These are phyloP conservation scores for Rubroboletus satanas DNA, from an alignment of 768 basidiomycete species.

Conservation along the genomic window DNA sequence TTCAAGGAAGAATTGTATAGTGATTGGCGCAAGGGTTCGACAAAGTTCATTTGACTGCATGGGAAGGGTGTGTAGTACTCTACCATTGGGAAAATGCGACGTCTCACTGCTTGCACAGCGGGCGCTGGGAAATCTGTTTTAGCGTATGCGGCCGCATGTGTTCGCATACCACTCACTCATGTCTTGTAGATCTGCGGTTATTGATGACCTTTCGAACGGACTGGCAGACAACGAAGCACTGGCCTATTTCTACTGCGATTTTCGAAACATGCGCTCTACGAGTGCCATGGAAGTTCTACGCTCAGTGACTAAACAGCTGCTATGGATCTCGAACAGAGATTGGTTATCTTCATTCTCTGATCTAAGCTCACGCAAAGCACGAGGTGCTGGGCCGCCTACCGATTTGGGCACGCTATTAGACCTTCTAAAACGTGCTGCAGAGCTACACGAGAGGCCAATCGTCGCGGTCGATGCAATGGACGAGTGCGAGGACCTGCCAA, in stretches of 20 bases:
- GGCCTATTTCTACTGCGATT: neutral
- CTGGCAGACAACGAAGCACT: neutral
- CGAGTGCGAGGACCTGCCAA: neutral
- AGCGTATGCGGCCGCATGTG: neutral
- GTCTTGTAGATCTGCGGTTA: neutral
- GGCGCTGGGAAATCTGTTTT: neutral
- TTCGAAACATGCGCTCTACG: neutral
- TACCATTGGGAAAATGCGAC: neutral
- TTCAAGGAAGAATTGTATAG: neutral
- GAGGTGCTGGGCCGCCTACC: neutral
- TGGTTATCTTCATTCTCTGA: neutral
- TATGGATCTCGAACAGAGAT: neutral
- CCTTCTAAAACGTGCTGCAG: neutral
- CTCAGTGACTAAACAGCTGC: neutral
- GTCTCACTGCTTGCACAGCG: neutral
- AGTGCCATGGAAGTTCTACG: neutral
- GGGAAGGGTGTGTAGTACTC: neutral
- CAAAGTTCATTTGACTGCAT: constrained; percentile 6
- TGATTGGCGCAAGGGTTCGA: neutral
- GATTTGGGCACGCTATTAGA: neutral
- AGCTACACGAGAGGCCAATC: neutral
- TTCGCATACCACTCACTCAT: neutral
- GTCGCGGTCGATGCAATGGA: neutral
- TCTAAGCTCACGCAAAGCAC: neutral
- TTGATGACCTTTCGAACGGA: neutral